Evolutionary conservation across 768 basidiomycete species (phyloP).

Genomic region (Suillus tomentosus): DNA sequence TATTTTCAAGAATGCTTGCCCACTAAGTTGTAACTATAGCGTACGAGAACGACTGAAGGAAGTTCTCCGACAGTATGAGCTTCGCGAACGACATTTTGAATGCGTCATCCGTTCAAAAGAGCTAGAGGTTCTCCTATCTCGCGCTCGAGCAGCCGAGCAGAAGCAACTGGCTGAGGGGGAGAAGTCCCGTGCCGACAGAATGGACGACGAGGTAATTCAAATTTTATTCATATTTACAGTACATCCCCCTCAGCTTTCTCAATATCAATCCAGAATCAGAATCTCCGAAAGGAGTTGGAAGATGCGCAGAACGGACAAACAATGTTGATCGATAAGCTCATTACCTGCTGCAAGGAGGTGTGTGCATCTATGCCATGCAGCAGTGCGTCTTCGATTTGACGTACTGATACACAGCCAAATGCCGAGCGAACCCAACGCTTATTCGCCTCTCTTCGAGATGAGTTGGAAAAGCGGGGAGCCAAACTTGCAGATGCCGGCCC

Average conservation of each 20-base stretch:
- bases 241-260: background rate
- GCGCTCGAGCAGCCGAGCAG: constrained; percentile 86
- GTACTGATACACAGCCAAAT: constrained; percentile 61
- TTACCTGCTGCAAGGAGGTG: constrained; percentile 88
- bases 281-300: constrained; percentile 75
- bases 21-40: constrained; percentile 38
- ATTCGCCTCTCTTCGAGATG: constrained; percentile 80
- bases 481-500: constrained; percentile 44
- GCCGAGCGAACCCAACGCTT: constrained; percentile 81
- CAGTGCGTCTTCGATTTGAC: constrained; percentile 17
- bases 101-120: constrained; percentile 92
- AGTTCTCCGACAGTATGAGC: constrained; percentile 83
- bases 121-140: constrained; percentile 82
- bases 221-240: constrained; percentile 9
- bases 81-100: constrained; percentile 90
- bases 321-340: constrained; percentile 79
- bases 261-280: constrained; percentile 50
- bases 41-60: constrained; percentile 87
- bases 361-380: constrained; percentile 27
- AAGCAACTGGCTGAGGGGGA: constrained; percentile 81
- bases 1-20: constrained; percentile 10
- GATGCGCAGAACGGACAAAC: constrained; percentile 79
- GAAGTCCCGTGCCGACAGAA: constrained; percentile 63
- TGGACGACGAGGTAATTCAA: constrained; percentile 72
- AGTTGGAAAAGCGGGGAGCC: constrained; percentile 70